A percentile compares a stretch with the other conserved stretches of the same genome.
phyloP scores from a whole-genome alignment of 495 filamentous ascomycete genomes.

The Bombardia bombarda region DNA sequence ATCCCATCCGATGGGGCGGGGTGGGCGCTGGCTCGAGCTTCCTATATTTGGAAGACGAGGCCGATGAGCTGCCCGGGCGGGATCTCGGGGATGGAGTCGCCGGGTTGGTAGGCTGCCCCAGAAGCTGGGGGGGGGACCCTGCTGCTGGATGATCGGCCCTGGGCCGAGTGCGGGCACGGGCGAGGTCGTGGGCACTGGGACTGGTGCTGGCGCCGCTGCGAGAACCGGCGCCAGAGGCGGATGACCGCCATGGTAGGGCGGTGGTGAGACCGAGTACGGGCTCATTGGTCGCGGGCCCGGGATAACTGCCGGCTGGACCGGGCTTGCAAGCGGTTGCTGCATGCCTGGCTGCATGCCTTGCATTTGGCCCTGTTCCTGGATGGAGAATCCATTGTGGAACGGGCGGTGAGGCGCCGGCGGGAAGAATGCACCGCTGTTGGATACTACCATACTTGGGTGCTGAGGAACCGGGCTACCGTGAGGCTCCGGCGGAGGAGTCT shows the following conservation, averaged over 20 bases:
- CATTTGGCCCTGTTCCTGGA: slow-evolving; percentile 22
- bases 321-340: slow-evolving; percentile 6
- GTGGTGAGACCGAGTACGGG: too few relatives aligned
- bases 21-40: slow-evolving; percentile 42
- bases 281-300: background rate
- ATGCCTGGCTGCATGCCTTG: slow-evolving; percentile 15
- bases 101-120: background rate
- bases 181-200: background rate
- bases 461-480: slow-evolving; percentile 16
- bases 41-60: slow-evolving; percentile 30
- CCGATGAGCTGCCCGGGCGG: slow-evolving; percentile 17
- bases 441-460: slow-evolving; percentile 22
- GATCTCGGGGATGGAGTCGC: slow-evolving; percentile 9
- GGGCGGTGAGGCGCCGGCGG: slow-evolving; percentile 27
- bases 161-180: background rate
- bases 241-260: too few relatives aligned
- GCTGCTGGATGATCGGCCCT: slow-evolving; percentile 3
- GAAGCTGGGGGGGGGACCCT: slow-evolving; percentile 6
- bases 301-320: slow-evolving; percentile 5
- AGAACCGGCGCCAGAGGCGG: background rate
- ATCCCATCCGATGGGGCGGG: slow-evolving; percentile 33
- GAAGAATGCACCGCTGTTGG: slow-evolving; percentile 33
- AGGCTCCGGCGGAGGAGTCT: slow-evolving; percentile 17
- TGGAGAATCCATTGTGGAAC: slow-evolving; percentile 31
- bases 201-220: background rate